phyloP scores from a whole-genome alignment of 441 rosid species.

The Manihot esculenta region DNA sequence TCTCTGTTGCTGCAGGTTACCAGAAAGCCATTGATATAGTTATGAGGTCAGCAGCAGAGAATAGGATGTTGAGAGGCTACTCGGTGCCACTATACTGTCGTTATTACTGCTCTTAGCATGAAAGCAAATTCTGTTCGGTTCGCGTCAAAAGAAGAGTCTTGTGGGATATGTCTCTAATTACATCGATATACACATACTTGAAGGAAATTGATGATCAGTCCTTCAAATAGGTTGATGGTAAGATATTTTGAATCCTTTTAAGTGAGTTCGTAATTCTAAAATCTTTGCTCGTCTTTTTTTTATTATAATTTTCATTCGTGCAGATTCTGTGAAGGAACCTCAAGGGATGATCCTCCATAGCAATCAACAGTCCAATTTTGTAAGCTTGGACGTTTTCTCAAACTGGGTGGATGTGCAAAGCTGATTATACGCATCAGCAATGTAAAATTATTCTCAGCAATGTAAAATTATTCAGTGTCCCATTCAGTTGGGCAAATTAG shows the following conservation, averaged over 20 bases:
- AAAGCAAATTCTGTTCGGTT: constrained; percentile 11
- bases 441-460: neutral
- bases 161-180: neutral
- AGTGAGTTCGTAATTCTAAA: neutral
- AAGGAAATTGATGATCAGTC: constrained; percentile 12
- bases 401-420: neutral
- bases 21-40: constrained; percentile 70
- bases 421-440: neutral
- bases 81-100: neutral
- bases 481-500: neutral
- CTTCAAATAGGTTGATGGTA: neutral
- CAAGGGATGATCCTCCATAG: neutral
- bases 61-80: constrained; percentile 1
- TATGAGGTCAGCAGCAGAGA: neutral
- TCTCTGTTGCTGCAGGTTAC: constrained; percentile 61
- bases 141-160: constrained; percentile 3
- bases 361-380: constrained; percentile 15
- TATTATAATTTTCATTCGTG: neutral
- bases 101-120: neutral
- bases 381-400: neutral
- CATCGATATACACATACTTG: constrained; percentile 9
- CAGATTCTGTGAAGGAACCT: neutral
- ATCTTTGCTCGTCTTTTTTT: neutral
- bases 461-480: neutral
- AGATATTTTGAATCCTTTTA: constrained; percentile 7